Conservation (phyloP, 2,329 filamentous ascomycete genomes). For the Fragosphaeria purpurea region DNA sequence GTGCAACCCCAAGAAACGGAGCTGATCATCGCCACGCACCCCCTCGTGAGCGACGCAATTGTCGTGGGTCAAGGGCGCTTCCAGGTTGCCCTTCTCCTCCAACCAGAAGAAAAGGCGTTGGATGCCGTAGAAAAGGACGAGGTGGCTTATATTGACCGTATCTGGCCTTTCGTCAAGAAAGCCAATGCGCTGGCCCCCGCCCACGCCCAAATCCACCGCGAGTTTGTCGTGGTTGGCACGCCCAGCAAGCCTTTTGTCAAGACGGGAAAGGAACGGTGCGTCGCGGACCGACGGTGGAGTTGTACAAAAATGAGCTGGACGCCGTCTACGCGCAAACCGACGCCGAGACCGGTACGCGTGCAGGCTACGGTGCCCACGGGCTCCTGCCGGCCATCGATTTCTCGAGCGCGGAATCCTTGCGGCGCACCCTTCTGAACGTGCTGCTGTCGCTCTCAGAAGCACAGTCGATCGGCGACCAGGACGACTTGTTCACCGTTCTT, state of each 20-base stretch:
- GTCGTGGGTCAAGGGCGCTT: background rate
- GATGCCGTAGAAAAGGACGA: background rate
- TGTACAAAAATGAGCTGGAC: conserved; percentile 1
- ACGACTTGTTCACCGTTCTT: background rate
- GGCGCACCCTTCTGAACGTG: background rate
- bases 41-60: background rate
- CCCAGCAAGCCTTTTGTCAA: background rate
- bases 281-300: background rate
- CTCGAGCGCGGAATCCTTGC: background rate
- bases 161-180: background rate
- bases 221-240: background rate
- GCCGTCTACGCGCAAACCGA: background rate
- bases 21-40: background rate
- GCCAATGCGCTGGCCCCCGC: background rate
- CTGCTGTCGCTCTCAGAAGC: background rate
- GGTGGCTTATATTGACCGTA: background rate
- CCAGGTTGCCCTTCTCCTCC: background rate
- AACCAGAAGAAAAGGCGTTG: background rate
- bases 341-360: background rate
- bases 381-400: background rate
- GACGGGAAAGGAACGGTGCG: conserved; percentile 1
- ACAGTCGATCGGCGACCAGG: background rate
- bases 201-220: background rate
- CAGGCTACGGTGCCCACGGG: too few relatives aligned
- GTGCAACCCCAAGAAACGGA: conserved; percentile 16